Percentiles rank a stretch among this genome's conserved stretches.
These are phyloP conservation scores for Rhizophora apiculata DNA, from an alignment of 345 rosid species.

Conservation along the genomic window DNA sequence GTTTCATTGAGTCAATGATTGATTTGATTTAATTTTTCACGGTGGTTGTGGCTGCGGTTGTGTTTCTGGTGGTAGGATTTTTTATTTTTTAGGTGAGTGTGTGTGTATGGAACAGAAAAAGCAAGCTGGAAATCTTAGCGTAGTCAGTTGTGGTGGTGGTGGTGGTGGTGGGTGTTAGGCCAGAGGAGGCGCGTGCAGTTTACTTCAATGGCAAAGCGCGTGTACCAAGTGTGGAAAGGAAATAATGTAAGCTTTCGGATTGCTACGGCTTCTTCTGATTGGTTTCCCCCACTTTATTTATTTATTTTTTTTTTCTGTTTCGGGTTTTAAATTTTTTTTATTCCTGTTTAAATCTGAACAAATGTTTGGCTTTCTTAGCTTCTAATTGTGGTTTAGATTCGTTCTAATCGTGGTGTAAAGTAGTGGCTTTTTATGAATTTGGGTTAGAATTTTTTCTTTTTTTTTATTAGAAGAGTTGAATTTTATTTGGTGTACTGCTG, in stretches of 20 bases:
- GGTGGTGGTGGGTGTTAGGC: background rate
- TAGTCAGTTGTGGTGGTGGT: slow-evolving; percentile 12
- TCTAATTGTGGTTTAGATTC: slow-evolving; percentile 21
- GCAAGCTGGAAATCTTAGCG: slow-evolving; percentile 34
- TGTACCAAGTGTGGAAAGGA: slow-evolving; percentile 86
- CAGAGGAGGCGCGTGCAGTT: slow-evolving; percentile 15
- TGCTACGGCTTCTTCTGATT: background rate
- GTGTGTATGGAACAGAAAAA: slow-evolving; percentile 5
- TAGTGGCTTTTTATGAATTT: slow-evolving; percentile 12
- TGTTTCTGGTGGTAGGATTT: background rate
- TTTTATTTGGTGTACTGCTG: background rate
- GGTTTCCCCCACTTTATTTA: background rate
- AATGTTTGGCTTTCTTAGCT: slow-evolving; percentile 14
- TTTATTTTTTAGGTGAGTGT: background rate
- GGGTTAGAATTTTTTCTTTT: too few relatives aligned
- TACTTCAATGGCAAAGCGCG: slow-evolving; percentile 71
- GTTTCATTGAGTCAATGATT: background rate
- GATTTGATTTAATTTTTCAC: background rate
- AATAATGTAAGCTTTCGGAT: slow-evolving; percentile 59
- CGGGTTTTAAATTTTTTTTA: background rate
- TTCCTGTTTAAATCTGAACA: background rate
- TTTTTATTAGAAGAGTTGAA: background rate
- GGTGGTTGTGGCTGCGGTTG: background rate
- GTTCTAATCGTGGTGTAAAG: slow-evolving; percentile 9
- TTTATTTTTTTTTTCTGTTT: background rate